A percentile compares a stretch with the other conserved stretches of the same genome.
Evolutionary conservation across 2,329 filamentous ascomycete genomes (phyloP).

Genomic region (Arthrobotrys entomopaga): DNA sequence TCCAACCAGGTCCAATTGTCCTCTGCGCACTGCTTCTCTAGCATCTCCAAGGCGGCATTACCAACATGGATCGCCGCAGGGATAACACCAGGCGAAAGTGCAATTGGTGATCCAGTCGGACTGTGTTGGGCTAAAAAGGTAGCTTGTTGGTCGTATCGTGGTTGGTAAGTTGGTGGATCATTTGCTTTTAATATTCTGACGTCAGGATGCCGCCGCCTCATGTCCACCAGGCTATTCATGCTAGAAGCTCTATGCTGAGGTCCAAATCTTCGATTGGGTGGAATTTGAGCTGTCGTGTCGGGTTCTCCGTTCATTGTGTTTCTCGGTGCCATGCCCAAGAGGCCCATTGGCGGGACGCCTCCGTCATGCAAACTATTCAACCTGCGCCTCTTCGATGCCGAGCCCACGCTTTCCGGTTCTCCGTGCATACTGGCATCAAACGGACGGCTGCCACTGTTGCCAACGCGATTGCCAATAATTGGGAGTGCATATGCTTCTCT

Average conservation of each 20-base stretch:
- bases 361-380: constrained; percentile 46
- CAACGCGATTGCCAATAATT: constrained; percentile 12
- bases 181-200: constrained; percentile 44
- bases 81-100: constrained; percentile 32
- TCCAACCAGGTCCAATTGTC: constrained; percentile 90
- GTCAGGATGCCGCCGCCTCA: constrained; percentile 39
- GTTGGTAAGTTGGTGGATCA: constrained; percentile 43
- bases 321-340: constrained; percentile 17
- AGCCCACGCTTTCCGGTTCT: constrained; percentile 30
- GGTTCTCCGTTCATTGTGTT: constrained; percentile 1
- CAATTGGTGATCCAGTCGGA: constrained; percentile 37
- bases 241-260: constrained; percentile 45
- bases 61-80: constrained; percentile 63
- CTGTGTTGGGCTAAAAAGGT: constrained; percentile 35
- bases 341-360: neutral
- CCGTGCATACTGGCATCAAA: constrained; percentile 35
- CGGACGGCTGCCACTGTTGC: neutral
- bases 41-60: constrained; percentile 74
- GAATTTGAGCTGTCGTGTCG: neutral
- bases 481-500: constrained; percentile 50
- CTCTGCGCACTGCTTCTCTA: constrained; percentile 79
- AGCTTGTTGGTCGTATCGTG: constrained; percentile 36
- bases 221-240: constrained; percentile 42
- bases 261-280: constrained; percentile 32
- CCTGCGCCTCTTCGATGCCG: constrained; percentile 45